Conservation (phyloP, 2,329 filamentous ascomycete species). For the Exophiala spinifera region DNA sequence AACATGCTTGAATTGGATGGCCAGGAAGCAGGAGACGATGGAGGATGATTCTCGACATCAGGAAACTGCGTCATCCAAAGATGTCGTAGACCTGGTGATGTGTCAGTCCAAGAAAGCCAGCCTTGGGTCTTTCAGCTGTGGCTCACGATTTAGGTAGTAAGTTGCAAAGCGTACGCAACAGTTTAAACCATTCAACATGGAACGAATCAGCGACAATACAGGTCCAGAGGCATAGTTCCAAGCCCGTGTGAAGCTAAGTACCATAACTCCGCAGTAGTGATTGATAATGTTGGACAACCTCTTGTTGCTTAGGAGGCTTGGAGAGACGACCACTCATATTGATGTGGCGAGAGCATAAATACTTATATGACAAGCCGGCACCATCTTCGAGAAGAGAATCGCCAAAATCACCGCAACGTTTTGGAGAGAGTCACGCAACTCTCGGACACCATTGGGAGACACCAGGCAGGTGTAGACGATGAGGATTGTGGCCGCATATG, state of each 20-base stretch:
- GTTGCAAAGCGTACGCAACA: too few species aligned
- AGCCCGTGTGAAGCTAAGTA: too few species aligned
- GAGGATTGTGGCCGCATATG: not conserved
- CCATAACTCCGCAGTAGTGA: too few species aligned
- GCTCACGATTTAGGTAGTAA: too few species aligned
- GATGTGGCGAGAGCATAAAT: not conserved
- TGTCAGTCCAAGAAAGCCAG: too few species aligned
- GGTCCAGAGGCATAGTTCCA: too few species aligned
- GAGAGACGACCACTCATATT: not conserved
- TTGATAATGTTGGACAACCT: too few species aligned
- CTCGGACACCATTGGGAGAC: not conserved
- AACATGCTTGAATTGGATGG: conserved; percentile 5
- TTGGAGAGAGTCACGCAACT: not conserved
- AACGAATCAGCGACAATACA: too few species aligned
- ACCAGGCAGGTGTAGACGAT: not conserved
- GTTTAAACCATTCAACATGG: too few species aligned
- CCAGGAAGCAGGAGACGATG: not conserved
- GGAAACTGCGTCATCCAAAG: not conserved
- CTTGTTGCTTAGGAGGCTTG: not conserved
- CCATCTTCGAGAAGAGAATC: not conserved
- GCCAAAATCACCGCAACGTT: not conserved
- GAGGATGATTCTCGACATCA: not conserved
- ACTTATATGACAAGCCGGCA: not conserved
- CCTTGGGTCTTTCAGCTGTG: too few species aligned
- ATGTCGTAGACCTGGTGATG: not conserved